phyloP scores from a whole-genome alignment of 306 rosid genomes.

The Cucurbita maxima region DNA sequence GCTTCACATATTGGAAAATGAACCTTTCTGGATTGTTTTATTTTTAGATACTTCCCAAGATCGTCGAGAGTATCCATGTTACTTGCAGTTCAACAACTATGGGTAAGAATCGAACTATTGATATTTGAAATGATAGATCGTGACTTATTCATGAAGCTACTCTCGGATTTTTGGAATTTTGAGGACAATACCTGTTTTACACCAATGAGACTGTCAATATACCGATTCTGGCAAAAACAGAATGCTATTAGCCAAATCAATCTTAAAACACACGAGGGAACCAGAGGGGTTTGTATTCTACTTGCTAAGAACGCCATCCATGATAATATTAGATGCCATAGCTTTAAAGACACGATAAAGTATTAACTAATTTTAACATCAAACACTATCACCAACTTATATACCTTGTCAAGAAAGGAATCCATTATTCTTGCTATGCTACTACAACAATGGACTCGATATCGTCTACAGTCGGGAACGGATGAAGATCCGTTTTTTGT shows the following conservation, averaged over 20 bases:
- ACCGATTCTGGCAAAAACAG: not conserved
- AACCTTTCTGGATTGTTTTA: not conserved
- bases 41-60: not conserved
- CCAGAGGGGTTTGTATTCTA: not conserved
- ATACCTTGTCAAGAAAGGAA: not conserved
- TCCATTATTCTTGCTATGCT: not conserved
- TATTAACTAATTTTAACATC: not conserved
- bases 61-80: no score
- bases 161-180: no score
- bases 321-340: not conserved
- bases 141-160: no score
- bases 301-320: not conserved
- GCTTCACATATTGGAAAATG: not conserved
- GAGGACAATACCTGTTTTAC: not conserved
- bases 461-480: constrained; percentile 51
- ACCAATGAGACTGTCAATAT: not conserved
- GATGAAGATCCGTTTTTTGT: constrained; percentile 44
- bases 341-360: not conserved
- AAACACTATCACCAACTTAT: not conserved
- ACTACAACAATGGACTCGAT: not conserved
- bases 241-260: not conserved
- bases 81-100: no score
- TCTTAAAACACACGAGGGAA: not conserved
- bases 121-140: no score
- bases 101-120: no score